A percentile compares a stretch with the other conserved stretches of the same genome.
These are phyloP conservation scores for Zarea fungicola DNA, from an alignment of 2,329 filamentous ascomycete genomes.

Conservation along the genomic window DNA sequence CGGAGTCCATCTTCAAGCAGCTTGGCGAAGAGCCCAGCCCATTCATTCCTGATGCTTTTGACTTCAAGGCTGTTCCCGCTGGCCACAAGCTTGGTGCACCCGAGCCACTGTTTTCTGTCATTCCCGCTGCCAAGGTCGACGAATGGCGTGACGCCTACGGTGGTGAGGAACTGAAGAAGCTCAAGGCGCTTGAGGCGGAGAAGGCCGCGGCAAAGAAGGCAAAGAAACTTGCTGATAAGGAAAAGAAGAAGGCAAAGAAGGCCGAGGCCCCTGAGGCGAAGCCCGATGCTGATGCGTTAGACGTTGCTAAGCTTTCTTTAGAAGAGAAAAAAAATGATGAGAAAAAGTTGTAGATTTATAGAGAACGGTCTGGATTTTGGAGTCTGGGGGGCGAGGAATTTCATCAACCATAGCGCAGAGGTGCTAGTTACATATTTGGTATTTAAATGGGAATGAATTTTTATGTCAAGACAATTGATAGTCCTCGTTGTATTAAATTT, in stretches of 20 bases:
- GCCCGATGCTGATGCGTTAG: not conserved
- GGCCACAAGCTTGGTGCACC: conserved; percentile 80
- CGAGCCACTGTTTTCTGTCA: conserved; percentile 73
- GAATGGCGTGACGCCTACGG: conserved; percentile 79
- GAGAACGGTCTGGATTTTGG: conserved; percentile 5
- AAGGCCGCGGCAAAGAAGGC: conserved; percentile 48
- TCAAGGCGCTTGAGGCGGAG: conserved; percentile 54
- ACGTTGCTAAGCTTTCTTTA: conserved; percentile 7
- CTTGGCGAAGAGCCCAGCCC: conserved; percentile 52
- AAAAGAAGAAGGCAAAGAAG: conserved; percentile 38
- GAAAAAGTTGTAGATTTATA: conserved; percentile 1
- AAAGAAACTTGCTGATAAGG: conserved; percentile 46
- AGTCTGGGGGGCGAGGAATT: conserved; percentile 8
- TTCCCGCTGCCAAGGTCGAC: conserved; percentile 73
- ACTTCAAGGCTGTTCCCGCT: conserved; percentile 54
- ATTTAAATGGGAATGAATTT: not conserved
- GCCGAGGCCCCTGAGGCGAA: conserved; percentile 23
- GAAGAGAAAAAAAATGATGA: conserved; percentile 10
- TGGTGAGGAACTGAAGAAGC: conserved; percentile 59
- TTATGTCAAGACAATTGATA: too few species aligned
- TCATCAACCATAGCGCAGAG: conserved; percentile 5
- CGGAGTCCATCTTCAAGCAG: conserved; percentile 70
- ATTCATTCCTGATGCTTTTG: conserved; percentile 63
- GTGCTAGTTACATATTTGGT: conserved; percentile 5
- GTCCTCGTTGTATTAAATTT: too few species aligned